Percentiles rank a stretch among this genome's conserved stretches.
These are phyloP conservation scores for Trichoderma citrinoviride DNA, from an alignment of 2,329 filamentous ascomycete genomes.

Conservation along the genomic window DNA sequence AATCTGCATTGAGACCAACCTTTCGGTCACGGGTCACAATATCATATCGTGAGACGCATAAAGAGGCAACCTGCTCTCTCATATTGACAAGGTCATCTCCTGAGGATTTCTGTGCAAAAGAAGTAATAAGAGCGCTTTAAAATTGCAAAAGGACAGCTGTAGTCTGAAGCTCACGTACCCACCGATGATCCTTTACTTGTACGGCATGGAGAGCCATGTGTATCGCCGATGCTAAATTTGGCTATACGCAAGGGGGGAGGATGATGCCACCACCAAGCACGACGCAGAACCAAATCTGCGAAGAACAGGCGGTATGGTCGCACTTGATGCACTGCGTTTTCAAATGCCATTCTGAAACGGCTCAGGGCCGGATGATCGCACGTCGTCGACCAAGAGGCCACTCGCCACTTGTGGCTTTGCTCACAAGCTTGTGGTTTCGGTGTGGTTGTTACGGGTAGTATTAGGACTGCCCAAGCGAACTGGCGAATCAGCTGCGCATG, in stretches of 20 bases:
- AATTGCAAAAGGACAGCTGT: neutral
- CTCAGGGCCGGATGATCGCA: neutral
- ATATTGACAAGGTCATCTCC: neutral
- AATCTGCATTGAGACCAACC: no score
- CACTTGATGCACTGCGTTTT: neutral
- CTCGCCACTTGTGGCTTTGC: neutral
- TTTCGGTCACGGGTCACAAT: no score
- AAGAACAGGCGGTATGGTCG: neutral
- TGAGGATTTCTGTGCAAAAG: neutral
- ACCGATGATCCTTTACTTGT: slow-evolving; percentile 5
- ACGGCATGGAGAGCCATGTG: slow-evolving; percentile 12
- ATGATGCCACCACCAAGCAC: neutral
- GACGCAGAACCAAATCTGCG: no score
- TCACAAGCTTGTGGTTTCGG: neutral
- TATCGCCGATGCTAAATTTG: slow-evolving; percentile 13
- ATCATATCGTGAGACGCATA: no score
- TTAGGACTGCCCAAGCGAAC: neutral
- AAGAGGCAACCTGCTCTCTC: neutral
- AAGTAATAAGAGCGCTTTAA: neutral
- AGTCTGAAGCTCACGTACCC: slow-evolving; percentile 2
- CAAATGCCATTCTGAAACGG: neutral
- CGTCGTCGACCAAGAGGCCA: neutral
- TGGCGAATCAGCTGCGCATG: neutral
- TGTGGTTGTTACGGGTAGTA: neutral
- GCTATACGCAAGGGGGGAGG: neutral